Evolutionary conservation across 139 green algal genomes (phyloP), one percentile per base, ranked within the genome.

Genomic region (Spirogloea muscicola): DNA sequence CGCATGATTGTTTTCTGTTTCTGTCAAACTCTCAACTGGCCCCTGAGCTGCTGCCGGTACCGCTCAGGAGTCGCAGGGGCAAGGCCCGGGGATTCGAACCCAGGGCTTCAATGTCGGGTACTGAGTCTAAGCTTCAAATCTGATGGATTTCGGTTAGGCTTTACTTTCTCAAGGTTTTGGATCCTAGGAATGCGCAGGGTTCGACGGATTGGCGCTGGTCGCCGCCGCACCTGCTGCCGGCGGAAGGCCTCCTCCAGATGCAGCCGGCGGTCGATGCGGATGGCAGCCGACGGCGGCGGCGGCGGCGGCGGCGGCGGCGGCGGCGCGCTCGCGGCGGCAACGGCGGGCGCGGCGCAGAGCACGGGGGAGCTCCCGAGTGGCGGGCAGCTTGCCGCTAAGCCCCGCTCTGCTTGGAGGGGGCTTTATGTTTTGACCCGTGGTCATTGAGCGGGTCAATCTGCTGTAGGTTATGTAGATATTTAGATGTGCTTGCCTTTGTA

Each of bases 211-310:
- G 43, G 43, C 10, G 13, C 10, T 10, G 43, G 43, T 13, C 10
- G 55, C 9, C 5, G 33, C 31, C 29, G 29, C 36, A 74, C 65
- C 65, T 43, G 7, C 42, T 74, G 65, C 25, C 65, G 33, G 0
- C 29, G n/a, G 36, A 74, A 74, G 33, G 55, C 16, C 49, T 74
- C 65, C 49, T 74, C 65, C 7, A 74, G 49, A n/a, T 74, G 1
- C 21, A 21, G 29, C 10, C 65, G 43, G 7, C 65, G 44, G 49
- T 74, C 65, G 9, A 74, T 49, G 10, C 65, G 43, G 48, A 74
- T 74, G 9, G 27, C 48, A 16, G 65, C 65, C 13, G 43, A 10
- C 10, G 13, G 13, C 13, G 43, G 43, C 21, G 46, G 21, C 46
- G 46, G 46, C 46, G 46, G 46, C 21, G 46, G 21, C 21, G 46